Evolutionary conservation across 345 rosid genomes (phyloP).

Genomic region (rapeseed (Brassica napus)): DNA sequence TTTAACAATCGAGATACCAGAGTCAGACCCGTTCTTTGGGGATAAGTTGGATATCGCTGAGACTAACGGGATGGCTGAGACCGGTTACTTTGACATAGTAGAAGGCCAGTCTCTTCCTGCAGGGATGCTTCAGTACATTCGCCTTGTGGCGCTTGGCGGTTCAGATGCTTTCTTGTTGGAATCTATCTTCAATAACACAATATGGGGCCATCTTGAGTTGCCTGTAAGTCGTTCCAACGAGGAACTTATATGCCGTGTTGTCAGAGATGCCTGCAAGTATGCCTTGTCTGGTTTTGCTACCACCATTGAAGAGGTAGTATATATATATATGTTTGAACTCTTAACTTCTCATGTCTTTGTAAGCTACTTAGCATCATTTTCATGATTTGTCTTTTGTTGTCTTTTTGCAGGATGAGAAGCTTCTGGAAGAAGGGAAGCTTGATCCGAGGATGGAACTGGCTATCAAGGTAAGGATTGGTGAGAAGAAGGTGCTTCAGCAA

Average conservation of each 20-base stretch:
- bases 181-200: slow-evolving; percentile 72
- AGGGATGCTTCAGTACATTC: slow-evolving; percentile 70
- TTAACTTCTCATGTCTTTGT: slow-evolving; percentile 14
- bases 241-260: slow-evolving; percentile 79
- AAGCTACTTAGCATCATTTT: slow-evolving; percentile 1
- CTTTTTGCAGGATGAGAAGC: slow-evolving; percentile 67
- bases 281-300: slow-evolving; percentile 75
- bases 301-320: slow-evolving; percentile 74
- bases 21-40: slow-evolving; percentile 54
- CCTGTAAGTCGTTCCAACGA: slow-evolving; percentile 82
- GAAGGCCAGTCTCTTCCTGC: slow-evolving; percentile 71
- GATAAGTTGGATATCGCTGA: slow-evolving; percentile 66
- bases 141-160: slow-evolving; percentile 86
- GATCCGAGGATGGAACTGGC: slow-evolving; percentile 57
- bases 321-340: background rate
- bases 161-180: slow-evolving; percentile 64
- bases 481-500: slow-evolving; percentile 83
- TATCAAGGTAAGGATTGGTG: slow-evolving; percentile 68
- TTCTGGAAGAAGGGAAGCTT: slow-evolving; percentile 52
- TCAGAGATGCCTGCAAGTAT: slow-evolving; percentile 74
- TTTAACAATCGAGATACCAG: slow-evolving; percentile 72
- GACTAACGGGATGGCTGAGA: slow-evolving; percentile 69
- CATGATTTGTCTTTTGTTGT: background rate
- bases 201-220: slow-evolving; percentile 90
- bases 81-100: slow-evolving; percentile 70